Conservation (phyloP, 2,329 filamentous ascomycete genomes). For the Colletotrichum sp. region DNA sequence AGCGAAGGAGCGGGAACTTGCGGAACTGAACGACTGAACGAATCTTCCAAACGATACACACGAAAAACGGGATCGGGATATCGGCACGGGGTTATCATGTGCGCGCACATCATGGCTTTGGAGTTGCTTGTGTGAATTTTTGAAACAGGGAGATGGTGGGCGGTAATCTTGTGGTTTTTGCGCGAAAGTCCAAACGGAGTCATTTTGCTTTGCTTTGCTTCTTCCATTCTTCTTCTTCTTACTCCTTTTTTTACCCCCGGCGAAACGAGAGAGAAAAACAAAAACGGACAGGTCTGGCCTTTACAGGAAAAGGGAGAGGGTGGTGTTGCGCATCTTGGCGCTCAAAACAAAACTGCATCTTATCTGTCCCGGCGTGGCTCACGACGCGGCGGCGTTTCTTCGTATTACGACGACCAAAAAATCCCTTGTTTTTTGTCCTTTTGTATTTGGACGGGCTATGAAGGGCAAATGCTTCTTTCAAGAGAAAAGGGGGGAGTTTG, state of each 20-base stretch:
- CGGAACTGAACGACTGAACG: conserved; percentile 30
- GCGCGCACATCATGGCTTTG: conserved; percentile 1
- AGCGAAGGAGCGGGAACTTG: conserved; percentile 77
- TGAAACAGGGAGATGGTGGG: not conserved
- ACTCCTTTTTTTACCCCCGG: not conserved
- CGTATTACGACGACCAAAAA: not conserved
- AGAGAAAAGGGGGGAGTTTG: not conserved
- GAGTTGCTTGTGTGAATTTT: not conserved
- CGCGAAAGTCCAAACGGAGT: not conserved
- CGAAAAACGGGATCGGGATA: conserved; percentile 1
- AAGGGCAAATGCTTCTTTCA: not conserved
- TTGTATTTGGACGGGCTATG: not conserved
- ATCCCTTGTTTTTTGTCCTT: not conserved
- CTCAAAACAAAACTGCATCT: conserved; percentile 1
- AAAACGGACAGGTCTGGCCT: conserved; percentile 6
- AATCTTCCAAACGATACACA: conserved; percentile 10
- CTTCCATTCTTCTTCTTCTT: not conserved
- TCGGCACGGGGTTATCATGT: not conserved
- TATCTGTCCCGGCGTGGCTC: not conserved
- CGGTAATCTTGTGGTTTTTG: not conserved
- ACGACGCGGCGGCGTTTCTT: conserved; percentile 16
- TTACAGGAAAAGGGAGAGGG: not conserved
- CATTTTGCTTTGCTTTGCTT: not conserved
- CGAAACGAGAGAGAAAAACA: not conserved
- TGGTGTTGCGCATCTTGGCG: conserved; percentile 10